A percentile compares a stretch with the other conserved stretches of the same genome.
Conservation (phyloP, 352 stramenopile genomes). For the Halophytophthora batemanensis region DNA sequence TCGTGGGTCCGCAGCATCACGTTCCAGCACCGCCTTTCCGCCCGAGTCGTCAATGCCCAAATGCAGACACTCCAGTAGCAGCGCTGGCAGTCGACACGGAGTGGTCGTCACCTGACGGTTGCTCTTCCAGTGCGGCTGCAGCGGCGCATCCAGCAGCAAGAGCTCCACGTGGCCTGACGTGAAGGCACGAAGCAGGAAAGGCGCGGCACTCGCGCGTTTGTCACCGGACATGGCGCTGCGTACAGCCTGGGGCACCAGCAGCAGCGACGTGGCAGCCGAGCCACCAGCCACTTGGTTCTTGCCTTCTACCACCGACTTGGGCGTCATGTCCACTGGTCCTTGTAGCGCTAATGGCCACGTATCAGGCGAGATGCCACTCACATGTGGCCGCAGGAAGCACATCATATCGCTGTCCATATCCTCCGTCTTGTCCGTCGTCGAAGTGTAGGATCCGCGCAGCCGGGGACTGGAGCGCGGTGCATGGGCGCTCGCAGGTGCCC, state of each 20-base stretch:
- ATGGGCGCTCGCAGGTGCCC: conserved; percentile 24
- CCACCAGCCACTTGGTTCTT: conserved; percentile 45
- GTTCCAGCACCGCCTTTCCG: conserved; percentile 52
- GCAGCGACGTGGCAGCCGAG: conserved; percentile 44
- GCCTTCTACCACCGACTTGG: conserved; percentile 53
- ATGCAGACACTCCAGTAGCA: conserved; percentile 73
- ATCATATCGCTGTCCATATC: conserved; percentile 19
- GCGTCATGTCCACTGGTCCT: conserved; percentile 53
- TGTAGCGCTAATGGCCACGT: conserved; percentile 77
- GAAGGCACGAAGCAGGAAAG: conserved; percentile 66
- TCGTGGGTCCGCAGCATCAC: conserved; percentile 46
- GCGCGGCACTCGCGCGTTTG: conserved; percentile 30
- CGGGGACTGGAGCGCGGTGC: conserved; percentile 10
- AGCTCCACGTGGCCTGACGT: conserved; percentile 77
- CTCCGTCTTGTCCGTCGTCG: conserved; percentile 5
- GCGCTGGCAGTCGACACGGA: conserved; percentile 31
- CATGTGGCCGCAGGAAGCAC: conserved; percentile 50
- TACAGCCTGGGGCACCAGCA: conserved; percentile 44
- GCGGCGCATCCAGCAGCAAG: conserved; percentile 54
- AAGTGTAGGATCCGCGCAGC: conserved; percentile 6
- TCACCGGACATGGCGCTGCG: conserved; percentile 22
- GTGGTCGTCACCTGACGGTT: conserved; percentile 14
- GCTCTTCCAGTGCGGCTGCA: conserved; percentile 66
- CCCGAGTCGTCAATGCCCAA: conserved; percentile 70
- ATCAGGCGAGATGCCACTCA: conserved; percentile 68